Percentiles rank a stretch among this genome's conserved stretches.
These are phyloP conservation scores for Cucumis hystrix DNA, from an alignment of 306 rosid genomes.

Conservation along the genomic window DNA sequence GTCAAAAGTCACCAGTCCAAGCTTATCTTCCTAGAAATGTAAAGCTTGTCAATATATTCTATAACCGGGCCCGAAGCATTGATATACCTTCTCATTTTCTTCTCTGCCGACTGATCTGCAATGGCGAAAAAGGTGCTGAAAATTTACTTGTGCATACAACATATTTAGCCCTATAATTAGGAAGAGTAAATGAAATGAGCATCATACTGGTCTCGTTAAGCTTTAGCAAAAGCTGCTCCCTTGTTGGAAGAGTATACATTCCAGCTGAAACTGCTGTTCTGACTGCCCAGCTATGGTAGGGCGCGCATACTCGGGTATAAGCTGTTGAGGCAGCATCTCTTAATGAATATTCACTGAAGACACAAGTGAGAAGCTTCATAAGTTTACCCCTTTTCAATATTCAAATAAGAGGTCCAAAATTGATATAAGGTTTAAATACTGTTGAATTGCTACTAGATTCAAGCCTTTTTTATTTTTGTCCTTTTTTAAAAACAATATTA, in stretches of 20 bases:
- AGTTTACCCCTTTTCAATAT: neutral
- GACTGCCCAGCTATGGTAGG: conserved; percentile 78
- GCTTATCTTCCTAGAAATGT: conserved; percentile 46
- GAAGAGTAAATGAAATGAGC: conserved; percentile 2
- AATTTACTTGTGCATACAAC: neutral
- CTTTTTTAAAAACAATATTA: no score
- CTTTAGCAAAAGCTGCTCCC: conserved; percentile 63
- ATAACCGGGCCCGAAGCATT: conserved; percentile 48
- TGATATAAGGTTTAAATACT: no score
- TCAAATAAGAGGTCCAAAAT: no score
- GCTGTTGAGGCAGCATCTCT: conserved; percentile 75
- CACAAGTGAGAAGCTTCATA: neutral
- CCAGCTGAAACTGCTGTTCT: conserved; percentile 94
- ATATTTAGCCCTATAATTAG: neutral
- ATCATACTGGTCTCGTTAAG: conserved; percentile 68
- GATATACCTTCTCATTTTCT: conserved; percentile 78
- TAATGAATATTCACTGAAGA: conserved; percentile 40
- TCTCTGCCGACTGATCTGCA: conserved; percentile 70
- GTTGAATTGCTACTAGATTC: no score
- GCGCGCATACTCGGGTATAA: conserved; percentile 74
- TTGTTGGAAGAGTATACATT: conserved; percentile 83
- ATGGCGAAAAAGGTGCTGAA: neutral
- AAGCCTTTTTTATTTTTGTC: no score
- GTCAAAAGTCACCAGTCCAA: conserved; percentile 69
- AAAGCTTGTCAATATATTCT: conserved; percentile 65